Base-by-base conservation (phyloP, 441 rosid species). In the Adansonia grandidieri region DNA sequence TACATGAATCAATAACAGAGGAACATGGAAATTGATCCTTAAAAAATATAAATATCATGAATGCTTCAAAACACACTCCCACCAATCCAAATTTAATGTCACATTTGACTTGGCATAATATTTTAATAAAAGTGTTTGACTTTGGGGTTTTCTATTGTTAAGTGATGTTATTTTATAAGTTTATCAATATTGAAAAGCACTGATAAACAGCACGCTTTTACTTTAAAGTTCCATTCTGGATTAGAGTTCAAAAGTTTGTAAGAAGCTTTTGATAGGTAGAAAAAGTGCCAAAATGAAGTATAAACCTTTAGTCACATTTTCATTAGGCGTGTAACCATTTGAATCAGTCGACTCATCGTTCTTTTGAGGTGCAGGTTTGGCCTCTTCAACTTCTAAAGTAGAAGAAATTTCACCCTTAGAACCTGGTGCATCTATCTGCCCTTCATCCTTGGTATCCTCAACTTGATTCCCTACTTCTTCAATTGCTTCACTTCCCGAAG, bases 291-390 rank as follows among this genome's bases (percentile, higher is more conserved):
- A 72, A 66, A 44, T 58, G 63, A 73, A 71, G 77, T 28, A 76
- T 68, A 82, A 77, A 91, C 96, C 94, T 93, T 80, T 82, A 71
- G 75, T 73, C 37, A 5, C 75, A 71, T 78, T 85, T 62, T 82
- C 84, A 50, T 73, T 56, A 9, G 82, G 69, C 32, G 81, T 57
- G 69, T 71, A 74, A 63, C 78, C 84, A 66, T 82, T 87, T 74
- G 87, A 80, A 83, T 78, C 54, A 45, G 67, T 73, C 0, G 80
- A 51, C 71, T 48, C 80, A 48, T 82, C 87, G 79, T 32, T 86
- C 65, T 75, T 83, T 81, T 77, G 80, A 13, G 85, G 60, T n/a
- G 86, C 77, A 76, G 90, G 60, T 72, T 82, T 88, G 47, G 80
- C 74, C 69, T 81, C 81, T 82, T 86, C 82, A 72, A 79, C 11